Evolutionary conservation across 2,329 filamentous ascomycete species (phyloP).

Genomic region (Fusarium dlaminii): DNA sequence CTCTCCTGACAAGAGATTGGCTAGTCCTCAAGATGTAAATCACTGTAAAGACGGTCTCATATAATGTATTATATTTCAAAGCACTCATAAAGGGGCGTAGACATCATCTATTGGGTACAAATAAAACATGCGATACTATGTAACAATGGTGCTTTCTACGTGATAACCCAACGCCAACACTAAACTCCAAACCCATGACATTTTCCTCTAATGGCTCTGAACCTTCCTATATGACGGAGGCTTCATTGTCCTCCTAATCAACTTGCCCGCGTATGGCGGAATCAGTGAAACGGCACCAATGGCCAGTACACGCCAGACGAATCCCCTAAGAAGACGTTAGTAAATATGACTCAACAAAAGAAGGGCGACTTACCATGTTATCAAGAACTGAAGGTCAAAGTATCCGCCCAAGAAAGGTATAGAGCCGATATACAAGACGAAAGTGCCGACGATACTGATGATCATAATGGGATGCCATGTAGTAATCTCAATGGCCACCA

Average conservation of each 20-base stretch:
- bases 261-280: slow-evolving; percentile 87
- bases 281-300: slow-evolving; percentile 83
- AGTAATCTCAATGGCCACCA: slow-evolving; percentile 96
- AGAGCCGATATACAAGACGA: slow-evolving; percentile 80
- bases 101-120: slow-evolving; percentile 20
- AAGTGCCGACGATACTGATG: slow-evolving; percentile 82
- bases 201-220: slow-evolving; percentile 65
- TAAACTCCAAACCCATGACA: slow-evolving; percentile 16
- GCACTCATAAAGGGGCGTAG: slow-evolving; percentile 17
- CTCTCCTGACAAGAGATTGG: slow-evolving; percentile 54
- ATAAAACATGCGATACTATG: slow-evolving; percentile 27
- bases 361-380: slow-evolving; percentile 66
- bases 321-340: slow-evolving; percentile 65
- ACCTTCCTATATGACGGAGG: slow-evolving; percentile 97
- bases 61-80: neutral
- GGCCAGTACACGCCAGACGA: slow-evolving; percentile 86
- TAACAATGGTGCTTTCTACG: slow-evolving; percentile 27
- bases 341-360: neutral
- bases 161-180: slow-evolving; percentile 33
- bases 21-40: slow-evolving; percentile 62
- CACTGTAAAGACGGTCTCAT: neutral
- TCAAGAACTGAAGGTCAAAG: slow-evolving; percentile 84
- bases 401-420: slow-evolving; percentile 90
- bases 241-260: slow-evolving; percentile 84
- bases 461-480: slow-evolving; percentile 98